phyloP scores from a whole-genome alignment of 805 yeast genomes.

The Sungouiella blattae region DNA sequence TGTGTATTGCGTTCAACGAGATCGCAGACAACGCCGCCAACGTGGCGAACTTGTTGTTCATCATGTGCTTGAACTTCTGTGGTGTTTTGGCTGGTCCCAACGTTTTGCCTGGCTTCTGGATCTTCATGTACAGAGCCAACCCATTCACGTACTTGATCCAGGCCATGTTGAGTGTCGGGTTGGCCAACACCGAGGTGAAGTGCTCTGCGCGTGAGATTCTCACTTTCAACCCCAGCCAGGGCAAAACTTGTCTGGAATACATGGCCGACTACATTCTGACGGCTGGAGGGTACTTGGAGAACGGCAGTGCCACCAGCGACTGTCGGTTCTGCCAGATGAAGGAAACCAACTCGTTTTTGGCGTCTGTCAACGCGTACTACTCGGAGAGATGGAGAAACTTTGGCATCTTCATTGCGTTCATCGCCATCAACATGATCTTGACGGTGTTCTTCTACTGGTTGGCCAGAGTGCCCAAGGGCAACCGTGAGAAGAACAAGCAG shows the following conservation, averaged over 20 bases:
- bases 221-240: constrained; percentile 41
- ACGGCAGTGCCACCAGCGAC: constrained; percentile 49
- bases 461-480: constrained; percentile 71
- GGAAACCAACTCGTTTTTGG: constrained; percentile 59
- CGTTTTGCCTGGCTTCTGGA: constrained; percentile 79
- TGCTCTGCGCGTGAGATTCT: constrained; percentile 39
- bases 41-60: constrained; percentile 21
- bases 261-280: constrained; percentile 38
- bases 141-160: constrained; percentile 63
- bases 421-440: constrained; percentile 32
- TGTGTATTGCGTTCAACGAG: constrained; percentile 21
- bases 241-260: constrained; percentile 62
- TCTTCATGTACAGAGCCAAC: constrained; percentile 72
- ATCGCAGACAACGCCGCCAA: constrained; percentile 24
- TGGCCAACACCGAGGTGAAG: constrained; percentile 44
- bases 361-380: constrained; percentile 39
- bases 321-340: constrained; percentile 62
- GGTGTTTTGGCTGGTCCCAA: constrained; percentile 64
- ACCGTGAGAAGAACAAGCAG: constrained; percentile 37
- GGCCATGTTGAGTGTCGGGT: constrained; percentile 36
- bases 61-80: constrained; percentile 56
- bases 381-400: constrained; percentile 63
- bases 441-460: constrained; percentile 50
- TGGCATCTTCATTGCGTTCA: constrained; percentile 53
- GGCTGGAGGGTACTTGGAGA: constrained; percentile 53